A percentile compares a stretch with the other conserved stretches of the same genome.
Evolutionary conservation across 257 asterid species (phyloP).

Genomic region (Ehretia macrophylla): DNA sequence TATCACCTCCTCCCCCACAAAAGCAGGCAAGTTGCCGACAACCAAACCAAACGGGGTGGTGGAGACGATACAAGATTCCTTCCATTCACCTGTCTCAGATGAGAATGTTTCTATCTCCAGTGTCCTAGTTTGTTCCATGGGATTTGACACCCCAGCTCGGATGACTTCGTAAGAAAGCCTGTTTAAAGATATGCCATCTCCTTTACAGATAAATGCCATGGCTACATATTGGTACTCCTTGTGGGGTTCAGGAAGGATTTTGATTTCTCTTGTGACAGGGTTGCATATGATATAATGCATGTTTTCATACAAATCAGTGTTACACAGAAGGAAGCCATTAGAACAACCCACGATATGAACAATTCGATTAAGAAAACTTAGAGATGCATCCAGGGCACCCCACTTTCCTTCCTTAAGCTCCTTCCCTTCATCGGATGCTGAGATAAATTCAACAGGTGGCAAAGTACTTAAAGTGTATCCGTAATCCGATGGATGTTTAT

Average conservation of each 20-base stretch:
- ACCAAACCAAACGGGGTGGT: too few relatives aligned
- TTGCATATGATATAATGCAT: constrained; percentile 8
- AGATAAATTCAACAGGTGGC: not conserved
- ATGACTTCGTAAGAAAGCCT: too few relatives aligned
- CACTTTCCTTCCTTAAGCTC: not conserved
- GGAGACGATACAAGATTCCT: too few relatives aligned
- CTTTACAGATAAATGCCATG: not conserved
- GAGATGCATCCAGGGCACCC: not conserved
- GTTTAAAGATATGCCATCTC: too few relatives aligned
- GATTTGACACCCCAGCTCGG: too few relatives aligned
- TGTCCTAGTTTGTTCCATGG: too few relatives aligned
- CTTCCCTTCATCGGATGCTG: not conserved
- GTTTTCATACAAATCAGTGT: not conserved
- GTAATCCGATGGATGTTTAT: too few relatives aligned
- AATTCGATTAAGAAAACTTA: not conserved
- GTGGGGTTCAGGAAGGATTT: not conserved
- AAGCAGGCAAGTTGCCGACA: too few relatives aligned
- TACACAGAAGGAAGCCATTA: constrained; percentile 6
- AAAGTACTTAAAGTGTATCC: too few relatives aligned
- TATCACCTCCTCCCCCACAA: too few relatives aligned
- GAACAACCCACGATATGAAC: constrained; percentile 3
- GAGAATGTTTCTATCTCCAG: too few relatives aligned
- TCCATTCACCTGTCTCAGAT: too few relatives aligned
- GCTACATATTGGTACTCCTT: not conserved
- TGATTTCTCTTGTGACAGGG: constrained; percentile 1